Evolutionary conservation across 2,329 filamentous ascomycete genomes (phyloP).

Genomic region (Cladosporium velox): DNA sequence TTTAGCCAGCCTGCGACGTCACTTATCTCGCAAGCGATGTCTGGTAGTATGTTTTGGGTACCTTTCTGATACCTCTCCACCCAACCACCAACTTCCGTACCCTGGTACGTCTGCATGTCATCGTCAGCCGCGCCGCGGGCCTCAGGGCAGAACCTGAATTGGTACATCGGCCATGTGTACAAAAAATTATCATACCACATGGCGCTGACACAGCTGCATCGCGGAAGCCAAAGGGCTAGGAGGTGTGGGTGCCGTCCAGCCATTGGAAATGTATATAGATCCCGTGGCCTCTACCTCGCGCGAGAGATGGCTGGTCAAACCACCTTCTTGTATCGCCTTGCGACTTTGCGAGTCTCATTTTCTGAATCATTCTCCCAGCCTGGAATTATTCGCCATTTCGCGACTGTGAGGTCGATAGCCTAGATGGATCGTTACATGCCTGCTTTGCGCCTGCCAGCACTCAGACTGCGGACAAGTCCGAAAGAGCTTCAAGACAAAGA

Average conservation of each 20-base stretch:
- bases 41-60: not conserved
- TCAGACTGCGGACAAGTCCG: conserved; percentile 9
- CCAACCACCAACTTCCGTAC: conserved; percentile 13
- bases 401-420: not conserved
- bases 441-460: conserved; percentile 2
- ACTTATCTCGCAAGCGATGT: conserved; percentile 1
- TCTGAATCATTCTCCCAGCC: conserved; percentile 13
- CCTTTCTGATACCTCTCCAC: conserved; percentile 4
- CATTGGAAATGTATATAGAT: conserved; percentile 14
- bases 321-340: not conserved
- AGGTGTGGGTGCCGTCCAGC: conserved; percentile 12
- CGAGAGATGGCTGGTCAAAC: conserved; percentile 17
- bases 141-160: conserved; percentile 7
- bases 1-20: not conserved
- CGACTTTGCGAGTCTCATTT: not conserved
- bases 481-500: not conserved
- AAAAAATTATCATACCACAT: conserved; percentile 9
- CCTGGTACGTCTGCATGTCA: conserved; percentile 17
- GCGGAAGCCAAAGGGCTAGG: conserved; percentile 1
- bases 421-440: not conserved
- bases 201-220: conserved; percentile 14
- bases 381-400: not conserved
- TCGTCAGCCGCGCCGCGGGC: conserved; percentile 10
- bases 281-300: not conserved
- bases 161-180: conserved; percentile 1